A percentile compares a stretch with the other conserved stretches of the same genome.
phyloP scores from a whole-genome alignment of 768 basidiomycete species.

The Trametes coccinea region DNA sequence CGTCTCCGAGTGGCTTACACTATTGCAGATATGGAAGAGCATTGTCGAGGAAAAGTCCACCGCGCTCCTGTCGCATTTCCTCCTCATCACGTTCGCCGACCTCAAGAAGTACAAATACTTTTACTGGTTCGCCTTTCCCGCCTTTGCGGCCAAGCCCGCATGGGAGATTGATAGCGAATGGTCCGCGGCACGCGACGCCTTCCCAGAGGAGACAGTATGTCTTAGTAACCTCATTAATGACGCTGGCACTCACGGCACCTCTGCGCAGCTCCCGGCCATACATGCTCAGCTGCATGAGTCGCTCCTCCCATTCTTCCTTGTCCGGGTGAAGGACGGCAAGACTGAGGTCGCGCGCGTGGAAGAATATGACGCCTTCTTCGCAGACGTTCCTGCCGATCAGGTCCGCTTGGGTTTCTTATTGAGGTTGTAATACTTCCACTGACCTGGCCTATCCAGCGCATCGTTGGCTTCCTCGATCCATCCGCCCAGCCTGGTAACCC shows the following conservation, averaged over 20 bases:
- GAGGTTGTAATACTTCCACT: neutral
- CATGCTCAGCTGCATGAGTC: conserved; percentile 47
- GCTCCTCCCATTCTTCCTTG: conserved; percentile 61
- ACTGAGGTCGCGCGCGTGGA: conserved; percentile 54
- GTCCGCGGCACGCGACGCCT: conserved; percentile 46
- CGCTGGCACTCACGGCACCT: neutral
- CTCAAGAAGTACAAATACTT: conserved; percentile 98
- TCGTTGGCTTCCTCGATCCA: conserved; percentile 58
- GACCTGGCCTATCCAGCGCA: conserved; percentile 24
- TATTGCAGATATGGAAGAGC: conserved; percentile 66
- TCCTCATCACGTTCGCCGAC: conserved; percentile 93
- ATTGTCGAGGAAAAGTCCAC: conserved; percentile 54
- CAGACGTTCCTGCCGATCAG: conserved; percentile 39
- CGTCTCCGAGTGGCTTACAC: neutral
- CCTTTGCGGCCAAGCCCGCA: conserved; percentile 83
- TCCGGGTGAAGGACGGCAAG: conserved; percentile 40
- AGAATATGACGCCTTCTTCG: conserved; percentile 60
- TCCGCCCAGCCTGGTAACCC: conserved; percentile 56
- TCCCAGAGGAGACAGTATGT: conserved; percentile 46
- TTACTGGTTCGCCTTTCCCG: conserved; percentile 98
- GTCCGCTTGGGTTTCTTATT: conserved; percentile 30
- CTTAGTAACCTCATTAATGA: neutral
- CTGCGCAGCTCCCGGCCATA: conserved; percentile 50
- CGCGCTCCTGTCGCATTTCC: conserved; percentile 68
- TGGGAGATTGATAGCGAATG: conserved; percentile 83